Evolutionary conservation across 192 early-diverging fungal species (phyloP).

Genomic region (Coemansia sp.): DNA sequence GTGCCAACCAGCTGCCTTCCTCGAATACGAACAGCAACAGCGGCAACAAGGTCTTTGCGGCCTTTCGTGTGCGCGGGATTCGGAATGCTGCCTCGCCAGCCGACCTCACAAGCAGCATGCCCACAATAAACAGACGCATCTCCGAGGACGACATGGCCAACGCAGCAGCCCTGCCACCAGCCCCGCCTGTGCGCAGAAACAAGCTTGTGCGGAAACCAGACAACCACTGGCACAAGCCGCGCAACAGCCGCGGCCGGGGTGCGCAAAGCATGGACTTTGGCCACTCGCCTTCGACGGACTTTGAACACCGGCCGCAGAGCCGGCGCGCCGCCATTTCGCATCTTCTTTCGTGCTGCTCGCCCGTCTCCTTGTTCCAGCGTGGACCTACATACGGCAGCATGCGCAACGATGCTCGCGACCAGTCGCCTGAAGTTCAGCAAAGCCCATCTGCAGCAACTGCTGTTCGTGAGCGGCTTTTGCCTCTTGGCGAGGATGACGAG

Average conservation of each 20-base stretch:
- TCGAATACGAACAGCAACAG: neutral
- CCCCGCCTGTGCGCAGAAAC: constrained; percentile 31
- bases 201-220: constrained; percentile 54
- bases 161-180: constrained; percentile 10
- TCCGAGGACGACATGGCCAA: constrained; percentile 30
- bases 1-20: constrained; percentile 4
- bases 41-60: constrained; percentile 34
- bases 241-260: constrained; percentile 27
- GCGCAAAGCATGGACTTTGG: constrained; percentile 56
- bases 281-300: constrained; percentile 29
- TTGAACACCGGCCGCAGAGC: constrained; percentile 20
- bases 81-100: constrained; percentile 19
- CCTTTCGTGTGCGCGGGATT: constrained; percentile 39
- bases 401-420: constrained; percentile 37
- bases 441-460: neutral
- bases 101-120: constrained; percentile 25
- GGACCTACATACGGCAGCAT: constrained; percentile 47
- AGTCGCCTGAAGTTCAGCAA: constrained; percentile 19
- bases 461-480: constrained; percentile 7
- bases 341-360: constrained; percentile 53
- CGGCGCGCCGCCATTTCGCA: constrained; percentile 35
- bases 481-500: constrained; percentile 7
- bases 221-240: constrained; percentile 50
- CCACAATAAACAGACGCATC: constrained; percentile 32
- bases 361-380: constrained; percentile 50